Base-by-base conservation (phyloP, 1,284 basidiomycete species). In the Ustilago lituana region DNA sequence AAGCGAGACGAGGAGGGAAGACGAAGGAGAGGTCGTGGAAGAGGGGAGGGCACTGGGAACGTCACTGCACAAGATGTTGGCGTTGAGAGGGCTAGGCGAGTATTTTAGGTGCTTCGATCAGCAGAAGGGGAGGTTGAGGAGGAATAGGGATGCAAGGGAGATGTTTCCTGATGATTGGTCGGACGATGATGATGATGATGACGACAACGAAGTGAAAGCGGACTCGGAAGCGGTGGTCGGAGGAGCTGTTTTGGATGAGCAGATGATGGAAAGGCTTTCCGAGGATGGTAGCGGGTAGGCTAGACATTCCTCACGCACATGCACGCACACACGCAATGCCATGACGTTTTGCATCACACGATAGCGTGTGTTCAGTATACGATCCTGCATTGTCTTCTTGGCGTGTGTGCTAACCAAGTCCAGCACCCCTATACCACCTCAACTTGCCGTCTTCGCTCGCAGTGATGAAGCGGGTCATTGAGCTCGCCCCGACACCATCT, bases 141-240 rank as follows among this genome's bases (percentile, higher is more conserved):
- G 57, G n/a, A 60, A 53, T 17, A 20, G 14, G 5, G 40, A 60
- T 20, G 19, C 23, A 12, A 39, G 43, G 24, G 35, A 12, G 10
- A 64, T 60, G 49, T 70, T 70, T 32, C 66, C 66, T n/a, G 66
- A 70, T 37, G 66, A 70, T 23, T 41, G 15, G 41, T 70, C 66
- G 15, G 66, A 70, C 22, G 38, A 37, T 14, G 58, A 61, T 3
- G 33, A 38, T 15, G 49, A 33, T 2, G 39, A 64, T 17, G 46
- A 36, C 12, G 46, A 46, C 5, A 17, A 39, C 17, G 23, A 50
- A 17, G 38, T n/a, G n/a, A n/a, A n/a, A n/a, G n/a, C n/a, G n/a
- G n/a, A n/a, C n/a, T n/a, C n/a, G n/a, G n/a, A n/a, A n/a, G n/a
- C n/a, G n/a, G n/a, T n/a, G n/a, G n/a, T n/a, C n/a, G n/a, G n/a